Base-by-base conservation (phyloP, 2,329 filamentous ascomycete species). In the Lasiodiplodia theobromae region DNA sequence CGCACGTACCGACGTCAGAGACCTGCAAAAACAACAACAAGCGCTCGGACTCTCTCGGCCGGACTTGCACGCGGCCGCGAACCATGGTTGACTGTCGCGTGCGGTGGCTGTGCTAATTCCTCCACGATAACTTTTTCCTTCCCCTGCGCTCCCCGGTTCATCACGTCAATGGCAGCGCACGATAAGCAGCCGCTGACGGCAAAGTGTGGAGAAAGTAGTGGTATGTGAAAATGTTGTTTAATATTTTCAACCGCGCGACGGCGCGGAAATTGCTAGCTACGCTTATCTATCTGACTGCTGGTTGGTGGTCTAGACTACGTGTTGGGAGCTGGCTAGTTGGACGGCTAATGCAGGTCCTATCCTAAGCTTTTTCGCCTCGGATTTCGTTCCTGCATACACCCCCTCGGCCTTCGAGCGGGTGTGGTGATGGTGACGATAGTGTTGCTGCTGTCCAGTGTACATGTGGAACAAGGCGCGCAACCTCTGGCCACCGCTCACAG, bases 1-100 rank as follows among this genome's bases (percentile, higher is more conserved):
- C 23, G 58, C 58, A 63, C 31, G 40, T 44, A 51, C 23, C 58
- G 40, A 49, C 25, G 18, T 28, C 58, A 31, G 40, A 21, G 40
- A 49, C 58, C 40, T 47, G 23, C 52, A n/a, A 12, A 52, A 34
- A 34, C 31, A 34, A 34, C 31, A 34, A 7, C 31, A 34, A 34
- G 31, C 31, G 31, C 18, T 31, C 53, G 31, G 25, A 5, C 53
- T n/a, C 18, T 34, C 53, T n/a, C 53, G 25, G 53, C 10, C 14
- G 7, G 7, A 57, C 54, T 57, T 28, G 5, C 54, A 38, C 52
- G 14, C 52, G 28, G 28, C 28, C 10, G 18, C 54, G 54, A 37
- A 37, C 54, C 31, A n/a, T 23, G 18, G 44, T 47, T 47, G 31
- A 21, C 21, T n/a, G 44, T 21, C n/a, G 44, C 44, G 18, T 47